Percentiles rank a stretch among this genome's conserved stretches.
Conservation (phyloP, 176 grass and related monocot genomes). For the Triticum dicoccoides region DNA sequence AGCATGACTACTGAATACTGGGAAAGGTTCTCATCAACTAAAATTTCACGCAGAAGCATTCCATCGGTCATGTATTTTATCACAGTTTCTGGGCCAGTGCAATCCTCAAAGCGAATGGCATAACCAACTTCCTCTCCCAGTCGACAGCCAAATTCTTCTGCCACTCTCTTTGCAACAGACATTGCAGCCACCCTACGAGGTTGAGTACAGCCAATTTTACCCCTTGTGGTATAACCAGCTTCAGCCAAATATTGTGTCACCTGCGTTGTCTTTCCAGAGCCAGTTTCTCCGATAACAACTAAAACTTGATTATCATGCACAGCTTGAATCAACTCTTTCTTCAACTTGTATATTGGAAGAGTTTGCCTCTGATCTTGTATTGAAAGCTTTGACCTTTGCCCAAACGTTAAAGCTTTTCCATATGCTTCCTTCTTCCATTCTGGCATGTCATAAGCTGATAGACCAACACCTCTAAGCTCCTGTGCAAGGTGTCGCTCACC, state of each 20-base stretch:
- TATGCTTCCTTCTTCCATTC: constrained; percentile 98
- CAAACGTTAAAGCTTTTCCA: constrained; percentile 90
- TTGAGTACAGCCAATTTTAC: constrained; percentile 95
- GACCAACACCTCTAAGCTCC: constrained; percentile 81
- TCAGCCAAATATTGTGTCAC: constrained; percentile 92
- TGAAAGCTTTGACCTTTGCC: constrained; percentile 77
- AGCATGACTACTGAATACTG: constrained; percentile 96
- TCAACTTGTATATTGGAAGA: constrained; percentile 90
- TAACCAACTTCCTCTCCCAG: constrained; percentile 95
- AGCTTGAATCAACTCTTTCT: constrained; percentile 92
- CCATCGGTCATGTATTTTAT: constrained; percentile 99
- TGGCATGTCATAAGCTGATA: constrained; percentile 94
- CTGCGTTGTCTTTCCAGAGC: constrained; percentile 95
- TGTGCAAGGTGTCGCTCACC: constrained; percentile 84
- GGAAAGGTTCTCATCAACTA: constrained; percentile 85
- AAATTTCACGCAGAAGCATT: constrained; percentile 95
- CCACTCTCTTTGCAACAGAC: constrained; percentile 93
- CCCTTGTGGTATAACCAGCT: constrained; percentile 86
- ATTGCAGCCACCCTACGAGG: constrained; percentile 92
- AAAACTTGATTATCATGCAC: constrained; percentile 96
- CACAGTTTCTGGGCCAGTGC: constrained; percentile 86
- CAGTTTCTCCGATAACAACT: constrained; percentile 95
- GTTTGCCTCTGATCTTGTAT: constrained; percentile 92
- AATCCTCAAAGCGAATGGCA: constrained; percentile 93
- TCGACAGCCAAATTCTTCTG: constrained; percentile 92